Base-by-base conservation (phyloP, 345 rosid species). In the Brassica cretica region DNA sequence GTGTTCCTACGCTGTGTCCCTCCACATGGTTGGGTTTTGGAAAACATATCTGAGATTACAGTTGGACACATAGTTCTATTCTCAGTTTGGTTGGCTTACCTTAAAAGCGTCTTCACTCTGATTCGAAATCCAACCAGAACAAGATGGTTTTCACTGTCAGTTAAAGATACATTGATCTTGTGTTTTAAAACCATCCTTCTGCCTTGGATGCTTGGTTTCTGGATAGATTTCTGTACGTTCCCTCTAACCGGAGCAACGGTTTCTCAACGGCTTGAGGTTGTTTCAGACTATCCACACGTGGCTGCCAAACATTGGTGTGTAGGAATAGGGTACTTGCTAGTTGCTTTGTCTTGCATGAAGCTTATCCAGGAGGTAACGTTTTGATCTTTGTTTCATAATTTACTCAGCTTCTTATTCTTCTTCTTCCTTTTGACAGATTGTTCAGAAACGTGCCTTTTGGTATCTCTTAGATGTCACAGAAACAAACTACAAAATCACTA, bases 351-450 rank as follows among this genome's bases (percentile, higher is more conserved):
- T 33, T 75, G 5, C 63, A 32, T 66, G 65, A 53, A 39, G 44
- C 33, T 55, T 66, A 67, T 66, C 64, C 78, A 66, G 5, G 46
- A 35, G 78, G 72, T 75, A 66, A 21, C 0, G 2, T 70, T 69
- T 29, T 8, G 14, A 46, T 46, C 15, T 12, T 46, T 49, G 56
- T 49, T 49, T n/a, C 56, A n/a, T n/a, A 7, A 49, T 69, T 29
- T 69, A 35, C 6, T 51, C 18, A 8, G 32, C 1, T 29, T 16
- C 32, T 69, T 0, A 46, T 29, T 60, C 6, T 49, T 56, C 4
- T 14, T 56, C 9, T 21, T 19, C 33, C 12, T 19, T 56, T 15
- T 51, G 51, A 10, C 74, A 71, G 74, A 71, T 74, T 29, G 2
- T 74, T 18, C 66, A 25, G 39, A 74, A 14, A 44, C 51, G 65